A percentile compares a stretch with the other conserved stretches of the same genome.
Evolutionary conservation across 352 stramenopile species (phyloP).

Genomic region (Globisporangium abappressorium): DNA sequence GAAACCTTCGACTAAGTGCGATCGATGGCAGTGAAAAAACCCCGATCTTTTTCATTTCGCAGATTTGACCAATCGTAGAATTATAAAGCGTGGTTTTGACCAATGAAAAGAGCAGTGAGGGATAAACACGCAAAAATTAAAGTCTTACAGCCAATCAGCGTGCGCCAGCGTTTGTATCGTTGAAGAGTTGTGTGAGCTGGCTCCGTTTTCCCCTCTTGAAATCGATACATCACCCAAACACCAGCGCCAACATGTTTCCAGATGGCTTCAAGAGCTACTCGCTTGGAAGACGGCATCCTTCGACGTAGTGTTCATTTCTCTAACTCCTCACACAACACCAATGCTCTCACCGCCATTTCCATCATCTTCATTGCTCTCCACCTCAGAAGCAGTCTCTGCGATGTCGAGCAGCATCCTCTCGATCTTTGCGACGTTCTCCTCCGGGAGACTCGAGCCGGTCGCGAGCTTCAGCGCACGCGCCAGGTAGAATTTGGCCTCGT

Average conservation of each 20-base stretch:
- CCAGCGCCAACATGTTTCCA: neutral
- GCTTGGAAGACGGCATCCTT: too few relatives aligned
- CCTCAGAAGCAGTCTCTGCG: neutral
- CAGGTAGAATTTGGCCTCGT: constrained; percentile 16
- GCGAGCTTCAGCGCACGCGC: constrained; percentile 5
- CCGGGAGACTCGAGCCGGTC: neutral
- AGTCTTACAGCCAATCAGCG: neutral
- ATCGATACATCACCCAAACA: neutral
- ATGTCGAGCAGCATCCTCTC: neutral
- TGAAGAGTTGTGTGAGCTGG: neutral
- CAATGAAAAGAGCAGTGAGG: neutral
- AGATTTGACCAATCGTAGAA: constrained; percentile 1
- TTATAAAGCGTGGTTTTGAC: neutral
- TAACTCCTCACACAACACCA: neutral
- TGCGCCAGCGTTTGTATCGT: neutral
- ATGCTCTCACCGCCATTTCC: neutral
- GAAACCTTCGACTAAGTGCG: neutral
- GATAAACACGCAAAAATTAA: constrained; percentile 3
- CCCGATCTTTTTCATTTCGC: neutral
- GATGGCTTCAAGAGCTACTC: too few relatives aligned
- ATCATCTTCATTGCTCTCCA: neutral
- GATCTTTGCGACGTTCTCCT: constrained; percentile 9
- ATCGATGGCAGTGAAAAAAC: neutral
- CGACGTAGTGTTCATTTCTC: neutral
- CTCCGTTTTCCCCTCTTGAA: constrained; percentile 4